Conservation (phyloP, 257 asterid genomes). For the Fraxinus pennsylvanica region DNA sequence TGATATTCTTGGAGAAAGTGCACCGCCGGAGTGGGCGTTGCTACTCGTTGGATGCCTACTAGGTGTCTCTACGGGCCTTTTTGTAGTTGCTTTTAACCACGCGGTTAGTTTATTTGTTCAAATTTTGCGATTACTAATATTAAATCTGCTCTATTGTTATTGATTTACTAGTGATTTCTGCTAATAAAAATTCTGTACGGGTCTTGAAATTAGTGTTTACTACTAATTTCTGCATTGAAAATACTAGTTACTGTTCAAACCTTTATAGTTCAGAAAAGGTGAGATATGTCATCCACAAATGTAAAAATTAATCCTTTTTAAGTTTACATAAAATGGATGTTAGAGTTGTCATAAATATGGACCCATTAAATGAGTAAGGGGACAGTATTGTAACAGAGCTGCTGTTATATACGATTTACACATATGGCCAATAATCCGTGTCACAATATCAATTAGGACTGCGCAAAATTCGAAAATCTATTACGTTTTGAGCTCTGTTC, state of each 20-base stretch:
- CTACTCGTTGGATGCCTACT: constrained; percentile 87
- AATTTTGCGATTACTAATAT: background rate
- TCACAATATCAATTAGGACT: too few relatives aligned
- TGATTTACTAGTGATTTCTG: background rate
- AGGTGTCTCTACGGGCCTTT: constrained; percentile 92
- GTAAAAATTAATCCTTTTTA: too few relatives aligned
- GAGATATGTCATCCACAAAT: too few relatives aligned
- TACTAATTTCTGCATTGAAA: background rate
- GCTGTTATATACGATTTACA: too few relatives aligned
- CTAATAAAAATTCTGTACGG: background rate
- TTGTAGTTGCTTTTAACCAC: constrained; percentile 89
- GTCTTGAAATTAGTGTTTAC: background rate
- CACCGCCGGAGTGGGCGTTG: constrained; percentile 99
- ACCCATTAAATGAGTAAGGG: too few relatives aligned
- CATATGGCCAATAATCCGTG: background rate
- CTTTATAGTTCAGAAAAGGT: too few relatives aligned
- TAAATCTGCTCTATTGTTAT: background rate
- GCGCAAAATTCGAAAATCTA: too few relatives aligned
- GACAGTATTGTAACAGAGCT: too few relatives aligned
- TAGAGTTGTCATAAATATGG: too few relatives aligned
- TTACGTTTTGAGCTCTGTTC: too few relatives aligned
- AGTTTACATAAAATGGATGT: too few relatives aligned
- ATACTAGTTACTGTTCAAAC: too few relatives aligned
- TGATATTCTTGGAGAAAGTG: constrained; percentile 73
- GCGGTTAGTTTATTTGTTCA: constrained; percentile 62